Base-by-base conservation (phyloP, 768 basidiomycete genomes). In the Kwoniella mangroviensis region DNA sequence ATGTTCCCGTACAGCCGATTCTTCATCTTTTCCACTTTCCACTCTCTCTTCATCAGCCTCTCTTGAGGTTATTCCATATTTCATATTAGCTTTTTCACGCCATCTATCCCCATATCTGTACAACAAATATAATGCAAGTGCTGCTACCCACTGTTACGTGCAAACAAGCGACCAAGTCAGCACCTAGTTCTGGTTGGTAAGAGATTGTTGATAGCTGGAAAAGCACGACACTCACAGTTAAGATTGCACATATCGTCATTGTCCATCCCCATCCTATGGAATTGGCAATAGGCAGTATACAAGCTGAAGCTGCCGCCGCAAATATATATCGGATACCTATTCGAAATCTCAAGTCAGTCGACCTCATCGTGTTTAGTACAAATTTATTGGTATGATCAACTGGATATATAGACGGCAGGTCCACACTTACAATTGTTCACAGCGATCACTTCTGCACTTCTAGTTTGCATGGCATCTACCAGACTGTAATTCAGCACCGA, bases 191-290 rank as follows among this genome's bases (percentile, higher is more conserved):
- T 34, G 34, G 34, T 34, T 34, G 34, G 34, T 34, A 34, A 34
- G 34, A 34, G 34, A 34, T 15, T 21, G 28, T 1, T 28, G 15
- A 12, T 24, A 24, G 54, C 12, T 55, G 17, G 34, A 13, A 28
- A 9, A 21, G 28, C n/a, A 62, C 34, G 21, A n/a, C 41, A 69
- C 79, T 65, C 42, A 80, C 77, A n/a, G 63, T 65, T 3, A 83
- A 28, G 24, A 66, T 62, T 0, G 79, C 78, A 4, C 80, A 72
- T 26, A 83, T 65, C 7, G 83, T 83, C 73, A 81, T 77, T 10
- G 84, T 82, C 72, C 72, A 75, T 17, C 84, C 84, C 62, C 83
- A 81, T 34, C 82, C 83, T 40, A 85, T 82, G 0, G 75, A 72
- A 22, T 83, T 69, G 56, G 82, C 75, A 52, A 84, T 67, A 0